Conservation (phyloP, 2,329 filamentous ascomycete genomes). For the Rhexocercosporidium sp. region DNA sequence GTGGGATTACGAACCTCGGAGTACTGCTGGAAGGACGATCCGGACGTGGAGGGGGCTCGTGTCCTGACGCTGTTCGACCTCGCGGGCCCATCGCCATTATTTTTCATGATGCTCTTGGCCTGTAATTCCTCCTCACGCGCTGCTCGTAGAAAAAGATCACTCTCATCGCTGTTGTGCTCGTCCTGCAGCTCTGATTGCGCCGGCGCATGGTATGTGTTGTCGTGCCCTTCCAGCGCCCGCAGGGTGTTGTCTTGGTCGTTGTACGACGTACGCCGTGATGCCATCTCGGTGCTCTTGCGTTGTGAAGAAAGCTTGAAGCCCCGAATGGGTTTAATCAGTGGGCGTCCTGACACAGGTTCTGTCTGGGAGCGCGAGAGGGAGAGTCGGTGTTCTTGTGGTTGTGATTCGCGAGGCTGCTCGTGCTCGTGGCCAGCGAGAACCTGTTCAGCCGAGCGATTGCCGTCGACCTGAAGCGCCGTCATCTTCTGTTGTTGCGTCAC, state of each 20-base stretch:
- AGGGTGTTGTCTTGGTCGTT: conserved; percentile 38
- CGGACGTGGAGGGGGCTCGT: conserved; percentile 19
- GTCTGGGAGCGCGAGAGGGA: conserved; percentile 20
- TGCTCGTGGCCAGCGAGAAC: conserved; percentile 14
- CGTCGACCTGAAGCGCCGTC: conserved; percentile 8
- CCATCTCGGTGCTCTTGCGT: conserved; percentile 35
- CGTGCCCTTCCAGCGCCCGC: conserved; percentile 35
- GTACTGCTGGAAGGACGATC: conserved; percentile 7
- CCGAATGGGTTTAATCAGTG: conserved; percentile 38
- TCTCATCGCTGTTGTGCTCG: conserved; percentile 41
- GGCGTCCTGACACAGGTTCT: conserved; percentile 25
- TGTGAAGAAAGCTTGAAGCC: conserved; percentile 38
- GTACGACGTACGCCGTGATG: conserved; percentile 27
- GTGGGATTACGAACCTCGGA: conserved; percentile 19
- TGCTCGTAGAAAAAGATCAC: conserved; percentile 41
- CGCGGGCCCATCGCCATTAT: conserved; percentile 21
- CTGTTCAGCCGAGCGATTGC: conserved; percentile 4
- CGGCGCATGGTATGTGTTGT: conserved; percentile 18
- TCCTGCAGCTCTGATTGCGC: conserved; percentile 35
- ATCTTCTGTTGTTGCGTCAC: conserved; percentile 36
- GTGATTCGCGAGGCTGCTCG: conserved; percentile 10
- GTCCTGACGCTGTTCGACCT: conserved; percentile 36
- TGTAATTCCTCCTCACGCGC: conserved; percentile 39
- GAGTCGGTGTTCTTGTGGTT: conserved; percentile 11
- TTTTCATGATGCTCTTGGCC: conserved; percentile 24